Evolutionary conservation across 306 rosid genomes (phyloP).

Genomic region (Prunus padus): DNA sequence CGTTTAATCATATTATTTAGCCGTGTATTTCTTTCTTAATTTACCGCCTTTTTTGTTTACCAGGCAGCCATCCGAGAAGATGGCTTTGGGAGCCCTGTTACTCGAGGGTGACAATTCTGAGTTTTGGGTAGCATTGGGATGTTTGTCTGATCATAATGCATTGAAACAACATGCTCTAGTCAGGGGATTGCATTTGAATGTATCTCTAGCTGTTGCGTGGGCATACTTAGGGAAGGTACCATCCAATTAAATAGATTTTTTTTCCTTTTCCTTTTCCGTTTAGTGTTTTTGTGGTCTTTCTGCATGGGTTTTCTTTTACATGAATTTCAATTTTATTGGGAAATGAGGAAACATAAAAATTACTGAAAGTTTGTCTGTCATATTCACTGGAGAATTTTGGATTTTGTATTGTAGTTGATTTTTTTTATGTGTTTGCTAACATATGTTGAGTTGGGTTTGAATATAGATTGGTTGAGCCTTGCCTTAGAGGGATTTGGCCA

Average conservation of each 20-base stretch:
- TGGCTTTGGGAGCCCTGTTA: constrained; percentile 86
- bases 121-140: constrained; percentile 89
- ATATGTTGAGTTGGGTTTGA: not conserved
- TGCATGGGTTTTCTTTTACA: not conserved
- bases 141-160: constrained; percentile 54
- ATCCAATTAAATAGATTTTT: constrained; percentile 13
- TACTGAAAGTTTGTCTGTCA: not conserved
- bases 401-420: not conserved
- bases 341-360: not conserved
- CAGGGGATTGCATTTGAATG: constrained; percentile 81
- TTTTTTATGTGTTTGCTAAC: not conserved
- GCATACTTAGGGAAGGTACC: constrained; percentile 90
- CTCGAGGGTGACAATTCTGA: constrained; percentile 86
- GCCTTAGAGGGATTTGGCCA: not conserved
- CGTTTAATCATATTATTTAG: constrained; percentile 20
- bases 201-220: constrained; percentile 83
- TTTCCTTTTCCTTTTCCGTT: not conserved
- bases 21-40: constrained; percentile 26
- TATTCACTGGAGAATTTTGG: not conserved
- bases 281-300: not conserved
- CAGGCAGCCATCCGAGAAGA: constrained; percentile 79
- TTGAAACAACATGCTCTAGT: constrained; percentile 86
- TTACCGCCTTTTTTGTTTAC: constrained; percentile 24
- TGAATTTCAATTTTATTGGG: not conserved
- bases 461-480: not conserved